Evolutionary conservation across 1,284 basidiomycete genomes (phyloP).

Genomic region (Trichosporon sp.): DNA sequence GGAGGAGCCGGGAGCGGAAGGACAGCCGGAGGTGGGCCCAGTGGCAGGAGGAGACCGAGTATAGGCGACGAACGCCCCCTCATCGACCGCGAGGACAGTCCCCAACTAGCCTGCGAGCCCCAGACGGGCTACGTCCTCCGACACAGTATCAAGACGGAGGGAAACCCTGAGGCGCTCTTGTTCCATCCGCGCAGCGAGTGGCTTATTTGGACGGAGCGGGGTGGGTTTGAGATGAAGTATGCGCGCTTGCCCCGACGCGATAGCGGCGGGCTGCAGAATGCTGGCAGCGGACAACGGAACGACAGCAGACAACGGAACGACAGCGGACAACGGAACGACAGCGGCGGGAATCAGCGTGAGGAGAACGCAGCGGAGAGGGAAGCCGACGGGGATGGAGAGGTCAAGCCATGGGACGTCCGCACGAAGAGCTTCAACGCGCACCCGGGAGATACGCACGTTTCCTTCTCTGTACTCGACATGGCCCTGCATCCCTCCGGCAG

Average conservation of each 20-base stretch:
- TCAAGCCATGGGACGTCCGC: slow-evolving; percentile 16
- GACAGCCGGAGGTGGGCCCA: too few relatives aligned
- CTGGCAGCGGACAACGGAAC: too few relatives aligned
- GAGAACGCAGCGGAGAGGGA: slow-evolving; percentile 1
- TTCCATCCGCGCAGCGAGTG: slow-evolving; percentile 32
- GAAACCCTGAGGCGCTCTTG: slow-evolving; percentile 45
- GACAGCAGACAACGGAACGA: too few relatives aligned
- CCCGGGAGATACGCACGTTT: slow-evolving; percentile 43
- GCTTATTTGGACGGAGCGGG: slow-evolving; percentile 38
- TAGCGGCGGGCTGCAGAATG: not conserved
- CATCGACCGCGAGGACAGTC: slow-evolving; percentile 36
- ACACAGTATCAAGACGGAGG: slow-evolving; percentile 28
- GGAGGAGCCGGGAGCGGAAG: too few relatives aligned
- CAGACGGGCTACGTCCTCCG: slow-evolving; percentile 30
- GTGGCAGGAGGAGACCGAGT: too few relatives aligned
- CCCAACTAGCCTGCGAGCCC: slow-evolving; percentile 34
- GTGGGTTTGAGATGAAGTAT: slow-evolving; percentile 37
- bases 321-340: too few relatives aligned
- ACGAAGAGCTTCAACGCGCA: slow-evolving; percentile 46
- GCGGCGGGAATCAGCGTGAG: too few relatives aligned
- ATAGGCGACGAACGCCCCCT: slow-evolving; percentile 22
- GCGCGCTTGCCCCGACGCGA: slow-evolving; percentile 19
- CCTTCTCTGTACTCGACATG: slow-evolving; percentile 60
- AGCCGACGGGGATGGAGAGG: not conserved
- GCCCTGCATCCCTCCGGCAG: slow-evolving; percentile 42